These are phyloP conservation scores for Backusella sp. DNA, from an alignment of 192 early-diverging fungal species.

Conservation along the genomic window DNA sequence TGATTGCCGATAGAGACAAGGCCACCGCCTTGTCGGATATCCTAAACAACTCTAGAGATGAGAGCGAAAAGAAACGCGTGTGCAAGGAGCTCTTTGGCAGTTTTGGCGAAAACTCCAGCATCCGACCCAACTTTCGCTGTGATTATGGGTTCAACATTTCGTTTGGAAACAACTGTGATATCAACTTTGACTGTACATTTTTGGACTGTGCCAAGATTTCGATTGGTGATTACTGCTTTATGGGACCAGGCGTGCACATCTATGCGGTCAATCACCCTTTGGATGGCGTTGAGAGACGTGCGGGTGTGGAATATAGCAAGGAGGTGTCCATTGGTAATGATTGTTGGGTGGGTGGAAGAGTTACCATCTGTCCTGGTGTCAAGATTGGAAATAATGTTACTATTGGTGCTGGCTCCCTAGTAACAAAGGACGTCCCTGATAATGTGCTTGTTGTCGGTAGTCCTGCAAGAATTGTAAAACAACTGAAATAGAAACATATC, in stretches of 20 bases:
- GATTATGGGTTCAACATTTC: conserved; percentile 84
- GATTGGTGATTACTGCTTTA: conserved; percentile 71
- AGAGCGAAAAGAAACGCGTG: conserved; percentile 20
- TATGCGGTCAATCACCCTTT: conserved; percentile 74
- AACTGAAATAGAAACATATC: not conserved
- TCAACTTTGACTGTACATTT: conserved; percentile 74
- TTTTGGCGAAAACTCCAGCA: conserved; percentile 51
- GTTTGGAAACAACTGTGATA: conserved; percentile 72
- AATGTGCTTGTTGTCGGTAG: conserved; percentile 83
- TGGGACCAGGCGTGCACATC: conserved; percentile 78
- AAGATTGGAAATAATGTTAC: conserved; percentile 81
- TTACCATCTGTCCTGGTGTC: conserved; percentile 80
- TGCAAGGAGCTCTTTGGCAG: conserved; percentile 55
- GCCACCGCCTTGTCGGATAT: conserved; percentile 22
- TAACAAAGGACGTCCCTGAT: conserved; percentile 83
- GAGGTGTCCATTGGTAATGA: conserved; percentile 76
- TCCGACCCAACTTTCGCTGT: conserved; percentile 67
- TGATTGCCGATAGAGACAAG: conserved; percentile 34
- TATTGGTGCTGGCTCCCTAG: conserved; percentile 80
- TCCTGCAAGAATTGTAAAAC: conserved; percentile 76
- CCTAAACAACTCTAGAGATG: conserved; percentile 42
- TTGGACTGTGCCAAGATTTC: conserved; percentile 72
- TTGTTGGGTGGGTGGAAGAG: conserved; percentile 87
- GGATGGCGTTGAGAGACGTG: conserved; percentile 51
- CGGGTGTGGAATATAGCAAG: conserved; percentile 41